phyloP scores from a whole-genome alignment of 164 flowering plant species.

The Chimonanthus salicifolius region DNA sequence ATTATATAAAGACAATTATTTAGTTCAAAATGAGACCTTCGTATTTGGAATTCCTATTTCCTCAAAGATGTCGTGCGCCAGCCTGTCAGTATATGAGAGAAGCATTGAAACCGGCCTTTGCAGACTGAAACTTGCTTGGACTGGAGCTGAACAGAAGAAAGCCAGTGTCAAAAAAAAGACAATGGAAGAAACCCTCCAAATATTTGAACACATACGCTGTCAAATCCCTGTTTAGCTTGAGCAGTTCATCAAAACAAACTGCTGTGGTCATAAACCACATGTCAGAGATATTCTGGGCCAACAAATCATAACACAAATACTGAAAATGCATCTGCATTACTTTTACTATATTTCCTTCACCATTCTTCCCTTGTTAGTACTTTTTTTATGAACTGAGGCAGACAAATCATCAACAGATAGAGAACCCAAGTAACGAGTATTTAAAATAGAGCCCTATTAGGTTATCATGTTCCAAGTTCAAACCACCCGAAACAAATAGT shows the following conservation, averaged over 20 bases:
- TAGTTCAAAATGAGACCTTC: slow-evolving; percentile 32
- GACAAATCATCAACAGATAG: not conserved
- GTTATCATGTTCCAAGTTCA: not conserved
- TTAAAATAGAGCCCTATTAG: not conserved
- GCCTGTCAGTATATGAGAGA: slow-evolving; percentile 35
- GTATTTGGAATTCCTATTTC: slow-evolving; percentile 57
- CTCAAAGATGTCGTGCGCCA: slow-evolving; percentile 53
- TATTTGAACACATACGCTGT: not conserved
- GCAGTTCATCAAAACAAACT: not conserved
- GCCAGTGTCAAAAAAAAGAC: not conserved
- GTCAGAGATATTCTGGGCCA: too few relatives aligned
- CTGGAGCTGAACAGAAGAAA: slow-evolving; percentile 40
- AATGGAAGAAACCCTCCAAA: not conserved
- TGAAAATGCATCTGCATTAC: not conserved
- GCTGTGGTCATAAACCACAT: too few relatives aligned
- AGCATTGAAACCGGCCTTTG: slow-evolving; percentile 51
- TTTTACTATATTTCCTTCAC: too few relatives aligned
- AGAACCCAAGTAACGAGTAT: not conserved
- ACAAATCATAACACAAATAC: not conserved
- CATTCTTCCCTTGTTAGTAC: not conserved
- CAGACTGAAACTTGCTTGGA: slow-evolving; percentile 54
- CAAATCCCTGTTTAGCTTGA: not conserved
- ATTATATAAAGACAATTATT: too few relatives aligned
- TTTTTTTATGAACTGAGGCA: not conserved
- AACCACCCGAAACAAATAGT: too few relatives aligned